Base-by-base conservation (phyloP, 257 asterid genomes). In the Scutellaria minor region DNA sequence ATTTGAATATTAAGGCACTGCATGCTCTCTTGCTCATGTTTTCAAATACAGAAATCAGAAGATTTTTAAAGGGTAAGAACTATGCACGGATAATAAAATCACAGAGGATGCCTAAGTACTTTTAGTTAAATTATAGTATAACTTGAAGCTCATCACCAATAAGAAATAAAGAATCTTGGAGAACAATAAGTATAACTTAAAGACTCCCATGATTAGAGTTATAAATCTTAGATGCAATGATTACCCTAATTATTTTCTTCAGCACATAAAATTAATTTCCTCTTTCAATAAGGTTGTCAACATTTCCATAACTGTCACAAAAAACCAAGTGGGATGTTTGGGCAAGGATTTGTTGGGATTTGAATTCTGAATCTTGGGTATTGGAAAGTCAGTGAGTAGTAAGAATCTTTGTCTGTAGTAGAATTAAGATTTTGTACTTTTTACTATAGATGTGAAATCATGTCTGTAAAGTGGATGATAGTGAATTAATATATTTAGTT, bases 31-130 rank as follows among this genome's bases (percentile, higher is more conserved):
- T 66, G 7, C 13, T 56, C 54, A 11, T 41, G 24, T 31, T 52
- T 48, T 70, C 40, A 61, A 62, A 24, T 9, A 37, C 7, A 37
- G 14, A 40, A 14, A 56, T 31, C 39, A 6, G 6, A 40, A 63
- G 6, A 65, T 51, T 54, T 39, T 15, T 15, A 59, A 44, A 66
- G 47, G 56, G 56, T 6, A 65, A 42, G 27, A 66, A 62, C 47
- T 35, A 74, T 22, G 51, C 4, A 58, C n/a, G 31, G 7, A 59
- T 14, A 51, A 42, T 7, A 46, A 57, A 27, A n/a, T 14, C 55
- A 50, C 35, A 66, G 24, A 66, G 24, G 12, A 6, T 48, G 59
- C 2, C 61, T 60, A 27, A 40, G 11, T 41, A 20, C 64, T 12
- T 51, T 14, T 66, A 40, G 39, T 45, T 20, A 22, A 70, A 55